These are phyloP conservation scores for Aureobasidium sp. DNA, from an alignment of 2,329 filamentous ascomycete genomes.

Conservation along the genomic window DNA sequence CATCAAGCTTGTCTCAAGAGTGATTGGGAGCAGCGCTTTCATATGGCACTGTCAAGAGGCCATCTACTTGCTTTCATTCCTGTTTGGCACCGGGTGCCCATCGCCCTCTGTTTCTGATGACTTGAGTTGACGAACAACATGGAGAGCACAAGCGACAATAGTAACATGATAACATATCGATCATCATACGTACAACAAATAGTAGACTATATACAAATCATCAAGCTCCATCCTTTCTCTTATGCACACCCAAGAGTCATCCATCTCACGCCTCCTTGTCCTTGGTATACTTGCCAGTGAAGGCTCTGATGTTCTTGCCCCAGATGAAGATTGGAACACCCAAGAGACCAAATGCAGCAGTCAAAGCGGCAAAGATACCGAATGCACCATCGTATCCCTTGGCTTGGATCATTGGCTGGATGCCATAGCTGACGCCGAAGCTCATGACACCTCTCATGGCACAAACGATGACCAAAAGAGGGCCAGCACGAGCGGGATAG, in stretches of 20 bases:
- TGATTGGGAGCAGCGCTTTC: too few species aligned
- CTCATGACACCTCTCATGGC: constrained; percentile 41
- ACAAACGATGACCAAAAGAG: constrained; percentile 41
- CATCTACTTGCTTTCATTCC: too few species aligned
- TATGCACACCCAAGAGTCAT: neutral
- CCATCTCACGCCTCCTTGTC: constrained; percentile 12
- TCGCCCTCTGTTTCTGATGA: too few species aligned
- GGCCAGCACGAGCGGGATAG: constrained; percentile 37
- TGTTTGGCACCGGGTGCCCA: too few species aligned
- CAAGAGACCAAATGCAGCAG: constrained; percentile 26
- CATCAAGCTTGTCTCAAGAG: too few species aligned
- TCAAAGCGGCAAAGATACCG: constrained; percentile 23
- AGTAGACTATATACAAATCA: neutral
- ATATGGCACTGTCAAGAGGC: too few species aligned
- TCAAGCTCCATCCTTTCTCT: neutral
- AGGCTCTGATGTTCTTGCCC: constrained; percentile 29
- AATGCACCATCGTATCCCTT: constrained; percentile 30
- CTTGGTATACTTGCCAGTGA: constrained; percentile 27
- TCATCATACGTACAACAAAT: constrained; percentile 7
- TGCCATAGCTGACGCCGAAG: constrained; percentile 38
- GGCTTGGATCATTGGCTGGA: constrained; percentile 28
- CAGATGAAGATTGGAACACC: constrained; percentile 28
- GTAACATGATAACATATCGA: neutral
- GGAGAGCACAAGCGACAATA: neutral
- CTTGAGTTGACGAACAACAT: too few species aligned